Base-by-base conservation (phyloP, 225 moss, liverwort and hornwort genomes). In the Anthoceros angustus region DNA sequence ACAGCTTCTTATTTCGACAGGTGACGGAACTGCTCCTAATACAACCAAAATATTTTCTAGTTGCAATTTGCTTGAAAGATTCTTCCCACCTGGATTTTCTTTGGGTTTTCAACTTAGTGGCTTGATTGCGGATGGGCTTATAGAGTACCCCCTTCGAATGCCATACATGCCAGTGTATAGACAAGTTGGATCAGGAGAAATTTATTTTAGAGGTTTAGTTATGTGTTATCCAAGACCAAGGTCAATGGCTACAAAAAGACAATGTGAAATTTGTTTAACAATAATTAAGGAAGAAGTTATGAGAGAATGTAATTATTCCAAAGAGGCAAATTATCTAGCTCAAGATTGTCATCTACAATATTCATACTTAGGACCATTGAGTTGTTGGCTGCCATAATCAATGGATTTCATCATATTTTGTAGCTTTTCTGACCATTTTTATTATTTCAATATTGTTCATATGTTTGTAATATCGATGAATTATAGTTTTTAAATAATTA, bases 321-420 rank as follows among this genome's bases (percentile, higher is more conserved):
- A 18, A 15, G 7, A 20, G 7, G 55, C 55, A 55, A 55, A 55
- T 23, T 18, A 18, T 18, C 4, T 55, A 55, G 55, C 55, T 55
- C 55, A 55, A 55, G 55, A 55, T 20, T 55, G 55, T 55, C 55
- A 55, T 55, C 55, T 55, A 3, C 55, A 55, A 20, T 55, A 55
- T 23, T 55, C 55, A 18, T 55, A 18, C 14, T 15, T 7, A 15
- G 55, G 14, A 18, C 8, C 8, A 3, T 8, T 55, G 23, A 23
- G 23, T 18, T 55, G 55, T 20, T 55, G 55, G 55, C 23, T 55
- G 4, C 55, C 55, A 55, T 55, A 15, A 55, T 1, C 14, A 18
- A 15, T 55, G 32, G 4, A 32, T 32, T 32, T 4, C 32, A 32
- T 32, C 32, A 32, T 32, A 32, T 32, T 32, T 32, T 32, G 32